Conservation (phyloP, 768 basidiomycete species). For the Flagelloscypha sp. region DNA sequence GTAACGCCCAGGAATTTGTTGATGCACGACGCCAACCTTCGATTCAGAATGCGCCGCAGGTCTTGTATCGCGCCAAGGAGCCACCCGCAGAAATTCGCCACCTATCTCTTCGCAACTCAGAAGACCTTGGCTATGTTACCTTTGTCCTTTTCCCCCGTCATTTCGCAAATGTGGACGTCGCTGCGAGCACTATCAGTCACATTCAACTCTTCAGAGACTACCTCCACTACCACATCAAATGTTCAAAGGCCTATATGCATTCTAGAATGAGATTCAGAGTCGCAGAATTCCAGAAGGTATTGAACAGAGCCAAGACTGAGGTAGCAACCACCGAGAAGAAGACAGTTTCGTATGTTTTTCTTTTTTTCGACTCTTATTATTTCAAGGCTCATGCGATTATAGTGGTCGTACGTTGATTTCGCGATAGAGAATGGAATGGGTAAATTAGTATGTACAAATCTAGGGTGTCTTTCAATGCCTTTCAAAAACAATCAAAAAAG, state of each 20-base stretch:
- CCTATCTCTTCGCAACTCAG: conserved; percentile 67
- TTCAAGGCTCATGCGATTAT: conserved; percentile 1
- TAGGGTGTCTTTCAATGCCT: too few species aligned
- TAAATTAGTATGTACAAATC: background rate
- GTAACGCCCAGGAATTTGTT: conserved; percentile 76
- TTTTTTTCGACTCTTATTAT: conserved; percentile 1
- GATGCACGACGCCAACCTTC: conserved; percentile 91
- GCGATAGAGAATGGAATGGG: conserved; percentile 10
- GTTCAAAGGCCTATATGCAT: conserved; percentile 98
- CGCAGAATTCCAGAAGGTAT: conserved; percentile 89
- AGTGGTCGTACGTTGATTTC: conserved; percentile 15
- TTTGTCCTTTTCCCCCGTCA: conserved; percentile 98
- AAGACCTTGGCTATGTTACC: conserved; percentile 93
- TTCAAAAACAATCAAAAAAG: too few species aligned
- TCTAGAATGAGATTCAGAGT: conserved; percentile 92
- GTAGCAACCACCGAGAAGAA: conserved; percentile 73
- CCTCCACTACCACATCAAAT: conserved; percentile 99
- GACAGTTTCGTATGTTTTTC: conserved; percentile 72
- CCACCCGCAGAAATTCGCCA: conserved; percentile 96
- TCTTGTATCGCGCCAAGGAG: conserved; percentile 88
- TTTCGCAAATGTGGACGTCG: conserved; percentile 63
- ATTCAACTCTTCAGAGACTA: conserved; percentile 97
- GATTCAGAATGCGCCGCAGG: conserved; percentile 95
- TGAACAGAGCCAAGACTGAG: conserved; percentile 95
- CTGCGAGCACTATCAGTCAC: conserved; percentile 80